Evolutionary conservation across 441 rosid species (phyloP).

Genomic region (Erodium texanum): DNA sequence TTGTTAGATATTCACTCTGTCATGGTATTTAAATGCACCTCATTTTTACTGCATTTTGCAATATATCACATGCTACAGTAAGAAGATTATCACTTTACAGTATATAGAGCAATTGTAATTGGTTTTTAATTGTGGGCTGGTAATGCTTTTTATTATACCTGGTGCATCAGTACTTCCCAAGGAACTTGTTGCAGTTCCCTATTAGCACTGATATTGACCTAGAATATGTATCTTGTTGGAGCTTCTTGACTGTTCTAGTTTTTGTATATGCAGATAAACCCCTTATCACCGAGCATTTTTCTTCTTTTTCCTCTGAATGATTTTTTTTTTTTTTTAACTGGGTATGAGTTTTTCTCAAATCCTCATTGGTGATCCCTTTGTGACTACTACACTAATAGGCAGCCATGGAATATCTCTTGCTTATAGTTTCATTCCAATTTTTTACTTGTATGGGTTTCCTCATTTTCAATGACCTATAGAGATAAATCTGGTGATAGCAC

Average conservation of each 20-base stretch:
- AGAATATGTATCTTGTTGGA: not conserved
- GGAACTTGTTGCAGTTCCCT: not conserved
- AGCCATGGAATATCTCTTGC: not conserved
- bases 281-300: not conserved
- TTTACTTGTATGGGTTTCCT: not conserved
- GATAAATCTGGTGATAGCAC: not conserved
- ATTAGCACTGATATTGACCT: not conserved
- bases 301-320: not conserved
- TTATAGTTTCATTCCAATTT: not conserved
- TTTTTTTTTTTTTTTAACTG: not conserved
- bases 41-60: not conserved
- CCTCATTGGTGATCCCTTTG: not conserved
- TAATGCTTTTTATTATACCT: not conserved
- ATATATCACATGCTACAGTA: not conserved
- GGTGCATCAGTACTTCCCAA: not conserved
- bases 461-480: not conserved
- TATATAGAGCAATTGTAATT: not conserved
- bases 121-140: not conserved
- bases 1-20: slow-evolving; percentile 9
- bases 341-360: not conserved
- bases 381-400: not conserved
- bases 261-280: not conserved
- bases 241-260: not conserved
- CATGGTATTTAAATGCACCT: not conserved
- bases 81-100: not conserved